These are phyloP conservation scores for Sporothrix variecibatus DNA, from an alignment of 2,329 filamentous ascomycete species.

Conservation along the genomic window DNA sequence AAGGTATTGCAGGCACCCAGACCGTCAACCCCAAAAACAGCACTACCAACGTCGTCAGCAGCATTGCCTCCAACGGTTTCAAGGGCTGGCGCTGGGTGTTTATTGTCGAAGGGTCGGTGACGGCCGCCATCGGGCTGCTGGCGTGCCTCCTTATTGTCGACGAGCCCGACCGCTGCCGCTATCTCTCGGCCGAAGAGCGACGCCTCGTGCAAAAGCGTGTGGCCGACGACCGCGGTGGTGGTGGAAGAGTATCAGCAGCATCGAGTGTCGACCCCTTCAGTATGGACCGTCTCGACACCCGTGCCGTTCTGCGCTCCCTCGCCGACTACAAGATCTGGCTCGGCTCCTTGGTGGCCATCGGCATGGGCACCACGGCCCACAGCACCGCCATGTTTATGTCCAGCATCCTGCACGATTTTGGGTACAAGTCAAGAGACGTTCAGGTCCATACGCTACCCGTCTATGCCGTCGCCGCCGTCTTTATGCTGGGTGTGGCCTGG, in stretches of 20 bases:
- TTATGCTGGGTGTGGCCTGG: constrained; percentile 32
- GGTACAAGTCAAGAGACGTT: constrained; percentile 39
- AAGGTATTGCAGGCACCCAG: constrained; percentile 9
- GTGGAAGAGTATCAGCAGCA: neutral
- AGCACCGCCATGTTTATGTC: constrained; percentile 41
- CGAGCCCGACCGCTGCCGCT: constrained; percentile 51
- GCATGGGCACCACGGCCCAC: constrained; percentile 12
- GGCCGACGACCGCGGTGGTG: neutral
- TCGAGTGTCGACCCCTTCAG: constrained; percentile 27
- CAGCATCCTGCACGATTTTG: constrained; percentile 43
- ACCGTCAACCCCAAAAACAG: constrained; percentile 2
- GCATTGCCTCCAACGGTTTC: constrained; percentile 9
- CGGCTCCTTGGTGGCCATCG: constrained; percentile 32
- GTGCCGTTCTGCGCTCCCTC: constrained; percentile 38
- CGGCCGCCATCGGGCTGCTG: constrained; percentile 38
- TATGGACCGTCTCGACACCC: constrained; percentile 36
- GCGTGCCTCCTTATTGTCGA: constrained; percentile 51
- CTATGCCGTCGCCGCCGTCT: constrained; percentile 40
- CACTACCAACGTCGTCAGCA: neutral
- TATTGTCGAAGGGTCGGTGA: constrained; percentile 44
- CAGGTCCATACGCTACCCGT: constrained; percentile 43
- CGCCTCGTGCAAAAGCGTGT: constrained; percentile 37
- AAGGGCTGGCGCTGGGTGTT: constrained; percentile 23
- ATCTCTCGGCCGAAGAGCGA: constrained; percentile 47
- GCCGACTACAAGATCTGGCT: constrained; percentile 46